Evolutionary conservation across 768 basidiomycete genomes (phyloP), one percentile per base, ranked within the genome.

Genomic region (Sistotremastrum suecicum): DNA sequence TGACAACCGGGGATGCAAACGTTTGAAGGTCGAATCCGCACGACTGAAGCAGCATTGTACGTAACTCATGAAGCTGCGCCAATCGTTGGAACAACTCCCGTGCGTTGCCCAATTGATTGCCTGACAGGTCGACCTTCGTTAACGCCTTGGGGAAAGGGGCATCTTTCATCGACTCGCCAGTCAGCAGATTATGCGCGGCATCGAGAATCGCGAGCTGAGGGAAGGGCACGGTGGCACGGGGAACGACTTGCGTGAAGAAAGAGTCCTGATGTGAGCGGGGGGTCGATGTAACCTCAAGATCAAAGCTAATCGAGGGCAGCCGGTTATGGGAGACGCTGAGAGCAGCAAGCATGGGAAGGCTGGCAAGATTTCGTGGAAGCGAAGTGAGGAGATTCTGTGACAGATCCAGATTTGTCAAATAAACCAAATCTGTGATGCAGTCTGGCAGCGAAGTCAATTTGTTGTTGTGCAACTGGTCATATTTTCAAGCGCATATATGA

Each of bases 291-390:
- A 42, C 52, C 44, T 49, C 47, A 55, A 39, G 41, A 44, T 42
- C 37, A 48, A 38, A 10, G 50, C 50, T 5, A 61, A 88, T 63
- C 3, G 71, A 53, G 5, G 68, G 67, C 7, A 88, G 65, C 0
- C 63, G 57, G 58, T 89, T 89, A 54, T 86, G 74, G 2, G 85
- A 80, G 9, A 88, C 49, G 50, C 87, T 83, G 42, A 89, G 67
- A 30, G 60, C 67, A 3, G 74, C 68, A 34, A 89, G 70, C 35
- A 74, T 65, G 5, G 85, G 82, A 12, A 89, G 72, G 8, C 80
- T 66, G 52, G 78, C 87, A 31, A 86, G 53, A 52, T 76, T 72
- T 33, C 62, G 53, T 1, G 86, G 86, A 7, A 88, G 67, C 4
- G 71, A 62, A 0, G 70, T 70, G 33, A 90, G 66, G 3, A 66